A percentile compares a stretch with the other conserved stretches of the same genome.
phyloP scores from a whole-genome alignment of 768 basidiomycete species.

The Lentinula lateritia region DNA sequence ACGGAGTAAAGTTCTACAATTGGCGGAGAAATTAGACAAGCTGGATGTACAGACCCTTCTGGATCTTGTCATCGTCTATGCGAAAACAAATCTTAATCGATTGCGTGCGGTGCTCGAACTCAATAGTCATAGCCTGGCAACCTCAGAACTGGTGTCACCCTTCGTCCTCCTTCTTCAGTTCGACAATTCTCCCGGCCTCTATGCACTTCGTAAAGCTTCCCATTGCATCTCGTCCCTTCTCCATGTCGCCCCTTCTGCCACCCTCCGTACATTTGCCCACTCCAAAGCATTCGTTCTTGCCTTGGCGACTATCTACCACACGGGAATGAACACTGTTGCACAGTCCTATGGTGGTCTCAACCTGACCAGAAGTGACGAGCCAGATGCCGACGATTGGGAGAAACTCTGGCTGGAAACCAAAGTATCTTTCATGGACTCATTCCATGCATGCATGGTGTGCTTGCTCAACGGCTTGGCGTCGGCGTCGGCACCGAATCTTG shows the following conservation, averaged over 20 bases:
- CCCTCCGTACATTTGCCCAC: conserved; percentile 48
- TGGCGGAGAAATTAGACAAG: conserved; percentile 51
- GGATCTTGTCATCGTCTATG: conserved; percentile 58
- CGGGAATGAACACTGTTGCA: conserved; percentile 49
- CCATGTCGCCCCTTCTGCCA: conserved; percentile 39
- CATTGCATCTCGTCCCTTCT: conserved; percentile 54
- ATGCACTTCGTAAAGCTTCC: conserved; percentile 58
- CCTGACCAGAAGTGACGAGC: conserved; percentile 19
- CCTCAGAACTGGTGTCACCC: conserved; percentile 47
- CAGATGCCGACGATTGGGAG: conserved; percentile 59
- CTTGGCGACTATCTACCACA: conserved; percentile 56
- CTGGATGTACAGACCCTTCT: conserved; percentile 53
- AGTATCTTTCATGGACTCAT: conserved; percentile 62
- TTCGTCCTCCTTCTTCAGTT: conserved; percentile 47
- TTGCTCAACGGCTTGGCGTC: conserved; percentile 44
- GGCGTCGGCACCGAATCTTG: conserved; percentile 36
- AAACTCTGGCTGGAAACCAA: conserved; percentile 69
- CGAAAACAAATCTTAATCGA: conserved; percentile 34
- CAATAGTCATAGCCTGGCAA: conserved; percentile 25
- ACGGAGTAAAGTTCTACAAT: conserved; percentile 40
- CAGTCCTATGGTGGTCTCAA: conserved; percentile 56
- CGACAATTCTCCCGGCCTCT: conserved; percentile 42
- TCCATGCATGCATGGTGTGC: conserved; percentile 52
- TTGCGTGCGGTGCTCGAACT: conserved; percentile 37
- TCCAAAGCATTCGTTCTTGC: conserved; percentile 47